Evolutionary conservation across 2,329 filamentous ascomycete genomes (phyloP).

Genomic region (Ilyonectria destructans): DNA sequence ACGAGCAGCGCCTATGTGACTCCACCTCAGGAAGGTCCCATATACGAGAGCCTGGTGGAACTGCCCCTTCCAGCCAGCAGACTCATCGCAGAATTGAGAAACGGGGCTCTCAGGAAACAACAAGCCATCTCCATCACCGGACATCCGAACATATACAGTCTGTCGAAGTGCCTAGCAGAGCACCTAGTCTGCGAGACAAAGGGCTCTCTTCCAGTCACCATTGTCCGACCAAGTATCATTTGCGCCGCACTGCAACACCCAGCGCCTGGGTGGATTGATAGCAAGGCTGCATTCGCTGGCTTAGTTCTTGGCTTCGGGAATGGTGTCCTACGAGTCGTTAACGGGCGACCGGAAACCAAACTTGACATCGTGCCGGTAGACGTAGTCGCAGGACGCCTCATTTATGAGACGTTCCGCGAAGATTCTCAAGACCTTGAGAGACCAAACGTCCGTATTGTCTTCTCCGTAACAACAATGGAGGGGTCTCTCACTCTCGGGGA

Average conservation of each 20-base stretch:
- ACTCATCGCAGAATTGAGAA: no score
- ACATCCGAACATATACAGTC: not conserved
- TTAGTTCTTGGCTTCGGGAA: not conserved
- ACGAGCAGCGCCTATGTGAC: not conserved
- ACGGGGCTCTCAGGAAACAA: not conserved
- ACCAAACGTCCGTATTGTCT: not conserved
- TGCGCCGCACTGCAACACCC: not conserved
- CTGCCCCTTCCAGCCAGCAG: not conserved
- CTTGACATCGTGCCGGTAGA: not conserved
- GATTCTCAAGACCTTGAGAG: not conserved
- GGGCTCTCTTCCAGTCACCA: not conserved
- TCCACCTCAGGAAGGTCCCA: not conserved
- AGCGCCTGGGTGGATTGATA: not conserved
- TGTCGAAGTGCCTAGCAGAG: not conserved
- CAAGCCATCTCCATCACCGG: not conserved
- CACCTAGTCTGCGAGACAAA: not conserved
- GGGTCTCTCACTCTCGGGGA: no score
- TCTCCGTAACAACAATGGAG: no score
- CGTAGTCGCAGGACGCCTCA: not conserved
- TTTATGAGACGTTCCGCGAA: not conserved
- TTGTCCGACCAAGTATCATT: not conserved
- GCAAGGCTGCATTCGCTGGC: slow-evolving; percentile 1
- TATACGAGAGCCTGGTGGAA: not conserved
- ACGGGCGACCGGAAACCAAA: not conserved
- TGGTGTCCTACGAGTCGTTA: not conserved